Evolutionary conservation across 306 rosid species (phyloP).

Genomic region (Senna siamea): DNA sequence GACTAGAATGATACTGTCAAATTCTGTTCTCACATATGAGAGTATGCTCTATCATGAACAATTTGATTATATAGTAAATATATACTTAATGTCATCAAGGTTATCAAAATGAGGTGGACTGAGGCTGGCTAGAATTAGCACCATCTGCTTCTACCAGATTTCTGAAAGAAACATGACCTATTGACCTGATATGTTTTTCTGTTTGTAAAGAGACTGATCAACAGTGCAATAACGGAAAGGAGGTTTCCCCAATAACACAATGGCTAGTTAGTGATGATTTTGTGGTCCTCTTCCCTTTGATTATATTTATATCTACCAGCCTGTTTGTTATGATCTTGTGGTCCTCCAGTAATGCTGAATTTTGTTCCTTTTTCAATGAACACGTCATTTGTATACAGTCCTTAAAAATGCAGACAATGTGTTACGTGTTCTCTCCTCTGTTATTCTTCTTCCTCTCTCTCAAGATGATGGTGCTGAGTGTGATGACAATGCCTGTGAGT

Average conservation of each 20-base stretch:
- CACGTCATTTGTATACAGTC: neutral
- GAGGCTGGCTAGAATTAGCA: slow-evolving; percentile 19
- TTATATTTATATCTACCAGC: slow-evolving; percentile 21
- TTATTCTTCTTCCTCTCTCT: neutral
- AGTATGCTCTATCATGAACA: no score
- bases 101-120: slow-evolving; percentile 13
- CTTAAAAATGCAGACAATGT: neutral
- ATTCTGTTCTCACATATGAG: slow-evolving; percentile 15
- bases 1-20: slow-evolving; percentile 7
- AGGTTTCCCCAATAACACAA: slow-evolving; percentile 29
- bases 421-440: slow-evolving; percentile 24
- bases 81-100: slow-evolving; percentile 1
- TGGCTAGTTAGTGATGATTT: slow-evolving; percentile 20
- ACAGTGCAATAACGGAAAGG: slow-evolving; percentile 33
- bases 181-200: slow-evolving; percentile 29
- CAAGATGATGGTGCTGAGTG: slow-evolving; percentile 4
- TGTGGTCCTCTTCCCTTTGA: slow-evolving; percentile 47
- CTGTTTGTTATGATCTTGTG: slow-evolving; percentile 38
- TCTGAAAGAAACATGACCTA: slow-evolving; percentile 47
- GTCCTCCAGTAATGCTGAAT: slow-evolving; percentile 35
- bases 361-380: slow-evolving; percentile 1
- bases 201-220: slow-evolving; percentile 42
- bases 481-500: slow-evolving; percentile 17
- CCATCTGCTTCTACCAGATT: slow-evolving; percentile 18
- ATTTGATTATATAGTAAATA: no score